These are phyloP conservation scores for Panicum hallii DNA, from an alignment of 202 grass and related monocot species.

Conservation along the genomic window DNA sequence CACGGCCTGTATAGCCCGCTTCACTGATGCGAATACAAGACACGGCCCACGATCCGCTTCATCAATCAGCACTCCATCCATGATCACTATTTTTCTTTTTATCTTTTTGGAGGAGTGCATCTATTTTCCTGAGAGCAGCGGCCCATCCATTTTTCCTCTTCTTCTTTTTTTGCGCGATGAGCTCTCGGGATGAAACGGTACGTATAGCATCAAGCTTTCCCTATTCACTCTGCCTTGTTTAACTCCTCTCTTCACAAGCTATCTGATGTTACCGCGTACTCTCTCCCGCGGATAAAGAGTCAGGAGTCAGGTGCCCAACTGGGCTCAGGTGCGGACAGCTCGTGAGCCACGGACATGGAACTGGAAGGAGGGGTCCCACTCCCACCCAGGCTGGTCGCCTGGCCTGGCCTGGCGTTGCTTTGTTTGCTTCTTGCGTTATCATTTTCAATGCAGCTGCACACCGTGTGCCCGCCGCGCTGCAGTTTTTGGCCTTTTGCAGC, in stretches of 20 bases:
- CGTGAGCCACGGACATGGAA: conserved; percentile 6
- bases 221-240: background rate
- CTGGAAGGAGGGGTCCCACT: background rate
- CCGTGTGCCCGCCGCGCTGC: background rate
- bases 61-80: background rate
- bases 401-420: background rate
- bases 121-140: background rate
- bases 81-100: background rate
- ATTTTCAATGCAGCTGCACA: background rate
- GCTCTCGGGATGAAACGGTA: background rate
- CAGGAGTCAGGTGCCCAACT: background rate
- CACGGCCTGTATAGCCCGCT: background rate
- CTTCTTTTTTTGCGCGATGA: background rate
- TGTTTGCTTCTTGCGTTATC: background rate
- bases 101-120: background rate
- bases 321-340: conserved; percentile 27
- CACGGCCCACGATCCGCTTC: background rate
- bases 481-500: background rate
- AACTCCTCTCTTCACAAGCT: background rate
- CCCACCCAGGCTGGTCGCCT: background rate
- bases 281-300: too few species aligned
- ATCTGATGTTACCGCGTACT: too few species aligned
- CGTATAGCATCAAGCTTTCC: background rate
- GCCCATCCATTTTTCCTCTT: background rate
- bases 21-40: background rate